A percentile compares a stretch with the other conserved stretches of the same genome.
These are phyloP conservation scores for Coniochaeta hoffmannii DNA, from an alignment of 2,329 filamentous ascomycete genomes.

Conservation along the genomic window DNA sequence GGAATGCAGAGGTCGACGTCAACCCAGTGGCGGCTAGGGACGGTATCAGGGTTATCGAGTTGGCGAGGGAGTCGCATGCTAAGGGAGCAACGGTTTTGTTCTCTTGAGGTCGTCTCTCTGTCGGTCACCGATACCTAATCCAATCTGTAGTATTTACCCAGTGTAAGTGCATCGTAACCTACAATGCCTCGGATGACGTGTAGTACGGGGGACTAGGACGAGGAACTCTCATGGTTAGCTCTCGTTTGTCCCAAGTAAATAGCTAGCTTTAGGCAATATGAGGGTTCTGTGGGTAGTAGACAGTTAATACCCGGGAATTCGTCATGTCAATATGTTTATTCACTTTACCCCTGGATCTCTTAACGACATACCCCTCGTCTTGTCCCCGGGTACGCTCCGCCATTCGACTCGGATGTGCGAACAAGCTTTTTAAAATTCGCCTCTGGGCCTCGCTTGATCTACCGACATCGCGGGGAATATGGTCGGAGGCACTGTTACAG, in stretches of 20 bases:
- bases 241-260: too few relatives aligned
- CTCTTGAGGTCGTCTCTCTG: too few relatives aligned
- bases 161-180: too few relatives aligned
- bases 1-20: slow-evolving; percentile 28
- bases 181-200: too few relatives aligned
- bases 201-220: too few relatives aligned
- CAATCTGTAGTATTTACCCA: too few relatives aligned
- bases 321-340: not conserved
- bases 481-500: too few relatives aligned
- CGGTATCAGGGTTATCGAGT: slow-evolving; percentile 30
- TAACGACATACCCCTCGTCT: not conserved
- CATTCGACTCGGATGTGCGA: not conserved
- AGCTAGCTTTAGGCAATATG: not conserved
- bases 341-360: not conserved
- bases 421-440: not conserved
- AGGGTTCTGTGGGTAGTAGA: not conserved
- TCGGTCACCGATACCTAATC: too few relatives aligned
- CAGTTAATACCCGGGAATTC: not conserved
- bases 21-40: slow-evolving; percentile 30
- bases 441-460: not conserved
- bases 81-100: slow-evolving; percentile 12
- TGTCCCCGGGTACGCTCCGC: not conserved
- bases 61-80: slow-evolving; percentile 27
- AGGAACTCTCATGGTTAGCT: too few relatives aligned
- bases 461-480: not conserved